phyloP scores from a whole-genome alignment of 345 rosid species.

The Euphorbia pulcherrima region DNA sequence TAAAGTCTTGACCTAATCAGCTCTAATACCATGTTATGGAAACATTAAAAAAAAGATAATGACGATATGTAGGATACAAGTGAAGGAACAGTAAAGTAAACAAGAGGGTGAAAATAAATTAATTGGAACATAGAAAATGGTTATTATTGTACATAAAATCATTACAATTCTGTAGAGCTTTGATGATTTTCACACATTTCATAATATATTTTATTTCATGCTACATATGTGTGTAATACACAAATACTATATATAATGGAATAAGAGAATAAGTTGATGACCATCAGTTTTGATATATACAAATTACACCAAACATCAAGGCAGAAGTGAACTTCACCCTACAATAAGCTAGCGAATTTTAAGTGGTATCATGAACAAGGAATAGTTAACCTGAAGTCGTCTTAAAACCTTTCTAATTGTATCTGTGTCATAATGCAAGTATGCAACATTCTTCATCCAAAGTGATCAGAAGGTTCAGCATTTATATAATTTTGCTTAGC shows the following conservation, averaged over 20 bases:
- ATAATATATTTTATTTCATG: background rate
- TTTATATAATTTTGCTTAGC: background rate
- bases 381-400: background rate
- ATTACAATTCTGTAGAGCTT: background rate
- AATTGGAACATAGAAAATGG: background rate
- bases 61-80: background rate
- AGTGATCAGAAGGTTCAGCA: background rate
- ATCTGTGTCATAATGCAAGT: background rate
- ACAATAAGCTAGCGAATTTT: background rate
- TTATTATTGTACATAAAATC: background rate
- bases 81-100: background rate
- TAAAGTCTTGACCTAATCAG: no score
- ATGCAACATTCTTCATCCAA: background rate
- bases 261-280: background rate
- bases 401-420: background rate
- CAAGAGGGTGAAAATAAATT: background rate
- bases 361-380: background rate
- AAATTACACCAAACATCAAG: background rate
- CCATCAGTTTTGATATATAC: background rate
- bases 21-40: no score
- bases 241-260: background rate
- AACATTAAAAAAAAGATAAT: no score
- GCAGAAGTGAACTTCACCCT: background rate
- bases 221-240: background rate
- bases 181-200: background rate